Conservation (phyloP, 208 protist species). For the Entamoeba invadens region DNA sequence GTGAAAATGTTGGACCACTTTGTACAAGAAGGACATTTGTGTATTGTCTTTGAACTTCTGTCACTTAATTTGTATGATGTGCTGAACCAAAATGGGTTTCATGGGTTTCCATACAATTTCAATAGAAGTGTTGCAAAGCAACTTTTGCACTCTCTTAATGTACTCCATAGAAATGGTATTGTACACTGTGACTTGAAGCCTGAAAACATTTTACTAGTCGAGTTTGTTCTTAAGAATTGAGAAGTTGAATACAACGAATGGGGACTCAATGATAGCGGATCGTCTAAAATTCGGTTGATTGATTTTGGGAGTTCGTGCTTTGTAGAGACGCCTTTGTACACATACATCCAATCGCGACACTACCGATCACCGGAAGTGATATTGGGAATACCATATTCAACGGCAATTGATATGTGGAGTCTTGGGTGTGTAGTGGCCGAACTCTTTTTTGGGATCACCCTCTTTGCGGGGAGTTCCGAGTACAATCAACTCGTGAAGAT, state of each 20-base stretch:
- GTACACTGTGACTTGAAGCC: slow-evolving; percentile 52
- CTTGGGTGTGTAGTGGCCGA: slow-evolving; percentile 92
- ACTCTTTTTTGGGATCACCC: slow-evolving; percentile 52
- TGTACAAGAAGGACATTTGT: slow-evolving; percentile 33
- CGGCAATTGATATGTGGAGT: slow-evolving; percentile 92
- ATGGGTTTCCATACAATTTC: slow-evolving; percentile 41
- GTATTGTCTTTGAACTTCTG: slow-evolving; percentile 62
- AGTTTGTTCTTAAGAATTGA: too few species aligned
- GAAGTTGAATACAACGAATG: too few species aligned
- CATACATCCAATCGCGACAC: slow-evolving; percentile 74
- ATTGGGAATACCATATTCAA: slow-evolving; percentile 67
- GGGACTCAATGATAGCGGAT: too few species aligned
- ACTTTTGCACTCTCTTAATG: slow-evolving; percentile 18
- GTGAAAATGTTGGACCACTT: slow-evolving; percentile 21
- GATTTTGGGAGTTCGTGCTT: slow-evolving; percentile 38
- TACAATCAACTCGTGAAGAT: not conserved
- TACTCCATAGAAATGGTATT: slow-evolving; percentile 20
- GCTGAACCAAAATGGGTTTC: slow-evolving; percentile 55
- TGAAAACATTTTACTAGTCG: slow-evolving; percentile 51
- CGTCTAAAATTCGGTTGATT: not conserved
- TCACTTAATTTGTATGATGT: slow-evolving; percentile 68
- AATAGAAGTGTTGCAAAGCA: slow-evolving; percentile 36
- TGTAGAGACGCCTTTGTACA: slow-evolving; percentile 54
- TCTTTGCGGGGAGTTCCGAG: slow-evolving; percentile 81
- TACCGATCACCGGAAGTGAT: slow-evolving; percentile 83